Base-by-base conservation (phyloP, 192 early-diverging fungal genomes). In the Podochytrium sp. region DNA sequence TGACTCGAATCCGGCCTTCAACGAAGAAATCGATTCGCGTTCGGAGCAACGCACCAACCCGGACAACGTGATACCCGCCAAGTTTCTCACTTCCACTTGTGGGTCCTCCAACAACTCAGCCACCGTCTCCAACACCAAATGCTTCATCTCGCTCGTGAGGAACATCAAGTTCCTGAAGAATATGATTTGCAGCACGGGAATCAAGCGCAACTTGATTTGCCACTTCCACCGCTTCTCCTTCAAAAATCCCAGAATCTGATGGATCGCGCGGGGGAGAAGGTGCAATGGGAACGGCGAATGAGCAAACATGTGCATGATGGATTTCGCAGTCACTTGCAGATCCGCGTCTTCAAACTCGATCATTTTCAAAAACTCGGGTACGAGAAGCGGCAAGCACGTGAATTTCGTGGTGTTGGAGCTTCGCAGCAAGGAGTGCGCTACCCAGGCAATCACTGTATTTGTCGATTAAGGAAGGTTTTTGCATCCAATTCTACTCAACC, bases 131-230 rank as follows among this genome's bases (percentile, higher is more conserved):
- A 97, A 80, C 4, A 96, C 85, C 23, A 71, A 68, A 32, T 83
- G 62, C 27, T 89, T 83, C 40, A 87, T 79, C 0, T 87, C 84
- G 20, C 75, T 70, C 37, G 84, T 76, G 79, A 98, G 79, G 41
- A 89, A 81, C 52, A 89, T 91, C 58, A 96, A 67, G 76, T 98
- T 91, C 38, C 90, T 84, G 73, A 97, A 98, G 61, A 90, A 95
- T 52, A 96, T 87, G 1, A 95, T 85, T 71, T 96, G 96, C 35
- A 98, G 50, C 0, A 94, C 78, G 12, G 95, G 95, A 23, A 98
- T 80, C 20, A 91, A 85, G 74, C 92, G 91, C 56, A 86, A 84
- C 33, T 91, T 85, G 18, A 91, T 77, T 79, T 97, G 95, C 96
- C 97, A 97, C 12, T 74, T 51, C 57, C 34, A 12, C 14, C 75